Evolutionary conservation across 1,284 basidiomycete genomes (phyloP).

Genomic region (Malassezia cuniculi): DNA sequence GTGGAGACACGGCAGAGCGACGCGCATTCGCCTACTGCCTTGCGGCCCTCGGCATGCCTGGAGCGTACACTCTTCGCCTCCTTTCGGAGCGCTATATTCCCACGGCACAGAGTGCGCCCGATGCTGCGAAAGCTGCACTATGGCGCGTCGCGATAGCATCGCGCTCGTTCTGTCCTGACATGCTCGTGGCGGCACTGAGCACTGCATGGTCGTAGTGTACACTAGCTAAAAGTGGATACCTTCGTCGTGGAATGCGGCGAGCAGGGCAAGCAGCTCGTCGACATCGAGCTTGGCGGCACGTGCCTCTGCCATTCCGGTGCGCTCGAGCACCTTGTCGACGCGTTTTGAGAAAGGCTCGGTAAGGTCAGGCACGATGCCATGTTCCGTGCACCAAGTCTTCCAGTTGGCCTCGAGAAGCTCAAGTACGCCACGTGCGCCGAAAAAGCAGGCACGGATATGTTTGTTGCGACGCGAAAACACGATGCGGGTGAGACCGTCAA

Average conservation of each 20-base stretch:
- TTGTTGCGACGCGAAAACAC: conserved; percentile 84
- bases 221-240: conserved; percentile 66
- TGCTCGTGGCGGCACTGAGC: conserved; percentile 1
- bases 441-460: conserved; percentile 68
- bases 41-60: no score
- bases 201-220: neutral
- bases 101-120: no score
- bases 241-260: conserved; percentile 66
- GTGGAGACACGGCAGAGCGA: no score
- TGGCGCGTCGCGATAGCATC: no score
- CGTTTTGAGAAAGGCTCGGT: conserved; percentile 44
- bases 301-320: conserved; percentile 57
- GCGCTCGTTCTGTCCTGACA: no score
- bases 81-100: no score
- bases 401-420: conserved; percentile 90
- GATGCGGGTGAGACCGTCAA: conserved; percentile 83
- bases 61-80: no score
- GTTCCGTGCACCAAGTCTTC: conserved; percentile 80
- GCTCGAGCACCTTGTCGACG: conserved; percentile 63
- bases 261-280: conserved; percentile 63
- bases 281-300: conserved; percentile 73
- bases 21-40: no score
- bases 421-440: conserved; percentile 75
- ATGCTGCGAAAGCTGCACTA: no score
- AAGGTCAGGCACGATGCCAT: conserved; percentile 40